Conservation (phyloP, 73 alveolate species). For the Blepharisma japonicum region DNA sequence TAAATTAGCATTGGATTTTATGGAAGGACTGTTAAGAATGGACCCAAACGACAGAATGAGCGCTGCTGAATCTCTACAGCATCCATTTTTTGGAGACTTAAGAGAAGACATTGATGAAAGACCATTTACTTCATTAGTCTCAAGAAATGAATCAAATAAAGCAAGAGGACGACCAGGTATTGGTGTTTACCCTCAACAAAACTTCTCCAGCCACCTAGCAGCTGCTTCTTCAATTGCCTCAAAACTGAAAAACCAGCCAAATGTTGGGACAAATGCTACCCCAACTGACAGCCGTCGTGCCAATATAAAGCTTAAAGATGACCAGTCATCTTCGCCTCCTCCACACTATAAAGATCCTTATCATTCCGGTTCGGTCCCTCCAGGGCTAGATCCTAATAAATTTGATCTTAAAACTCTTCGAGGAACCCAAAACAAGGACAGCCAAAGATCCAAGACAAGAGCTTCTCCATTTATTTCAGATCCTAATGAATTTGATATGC, state of each 20-base stretch:
- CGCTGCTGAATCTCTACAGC: conserved; percentile 82
- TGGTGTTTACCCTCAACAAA: no score
- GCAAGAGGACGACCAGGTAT: not conserved
- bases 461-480: conserved; percentile 14
- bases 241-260: not conserved
- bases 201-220: not conserved
- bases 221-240: not conserved
- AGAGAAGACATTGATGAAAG: conserved; percentile 41
- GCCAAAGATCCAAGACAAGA: conserved; percentile 27
- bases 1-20: conserved; percentile 54
- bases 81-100: conserved; percentile 81
- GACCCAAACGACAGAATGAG: conserved; percentile 86
- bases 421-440: conserved; percentile 35
- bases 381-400: not conserved
- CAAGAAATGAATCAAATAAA: not conserved
- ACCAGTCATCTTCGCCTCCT: not conserved
- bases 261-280: no score
- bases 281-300: not conserved
- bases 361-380: not conserved
- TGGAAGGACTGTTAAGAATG: conserved; percentile 75
- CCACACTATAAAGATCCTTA: not conserved
- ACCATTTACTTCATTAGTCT: not conserved
- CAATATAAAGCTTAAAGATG: not conserved
- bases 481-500: not conserved
- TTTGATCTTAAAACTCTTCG: not conserved